Conservation (phyloP, 2,329 filamentous ascomycete species). For the Proliferodiscus dingleyae region DNA sequence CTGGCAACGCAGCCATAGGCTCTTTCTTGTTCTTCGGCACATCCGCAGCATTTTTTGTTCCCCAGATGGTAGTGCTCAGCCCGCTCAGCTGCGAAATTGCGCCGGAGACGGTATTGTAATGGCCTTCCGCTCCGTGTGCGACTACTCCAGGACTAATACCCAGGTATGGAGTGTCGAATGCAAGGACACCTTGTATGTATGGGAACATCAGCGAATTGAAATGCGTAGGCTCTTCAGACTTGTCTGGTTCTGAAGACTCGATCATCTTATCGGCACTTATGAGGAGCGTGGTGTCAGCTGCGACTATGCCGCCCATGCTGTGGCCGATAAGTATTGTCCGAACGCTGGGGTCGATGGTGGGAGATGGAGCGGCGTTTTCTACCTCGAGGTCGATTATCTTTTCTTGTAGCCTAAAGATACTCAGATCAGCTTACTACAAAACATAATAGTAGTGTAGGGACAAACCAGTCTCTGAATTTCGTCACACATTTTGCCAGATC, state of each 20-base stretch:
- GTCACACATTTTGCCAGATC: conserved; percentile 67
- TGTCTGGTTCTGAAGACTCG: conserved; percentile 13
- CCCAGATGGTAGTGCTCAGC: conserved; percentile 65
- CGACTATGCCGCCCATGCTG: conserved; percentile 91
- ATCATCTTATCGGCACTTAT: conserved; percentile 40
- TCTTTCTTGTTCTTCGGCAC: conserved; percentile 31
- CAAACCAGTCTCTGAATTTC: conserved; percentile 69
- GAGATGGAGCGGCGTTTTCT: conserved; percentile 69
- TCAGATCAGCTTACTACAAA: conserved; percentile 1
- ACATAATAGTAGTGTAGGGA: background rate
- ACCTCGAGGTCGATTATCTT: conserved; percentile 95
- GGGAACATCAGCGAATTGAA: conserved; percentile 80
- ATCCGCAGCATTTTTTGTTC: conserved; percentile 38
- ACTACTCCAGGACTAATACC: conserved; percentile 77
- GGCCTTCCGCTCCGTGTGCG: conserved; percentile 80
- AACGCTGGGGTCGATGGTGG: conserved; percentile 81
- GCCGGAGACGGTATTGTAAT: conserved; percentile 69
- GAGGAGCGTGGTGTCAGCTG: conserved; percentile 77
- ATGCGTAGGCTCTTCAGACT: conserved; percentile 2
- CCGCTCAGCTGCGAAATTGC: conserved; percentile 64
- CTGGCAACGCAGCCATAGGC: conserved; percentile 35
- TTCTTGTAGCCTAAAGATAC: conserved; percentile 65
- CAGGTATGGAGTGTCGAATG: conserved; percentile 91
- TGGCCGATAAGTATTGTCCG: conserved; percentile 79
- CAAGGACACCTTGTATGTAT: conserved; percentile 82